Conservation (phyloP, 805 yeast genomes). For the Lachancea dasiensis region DNA sequence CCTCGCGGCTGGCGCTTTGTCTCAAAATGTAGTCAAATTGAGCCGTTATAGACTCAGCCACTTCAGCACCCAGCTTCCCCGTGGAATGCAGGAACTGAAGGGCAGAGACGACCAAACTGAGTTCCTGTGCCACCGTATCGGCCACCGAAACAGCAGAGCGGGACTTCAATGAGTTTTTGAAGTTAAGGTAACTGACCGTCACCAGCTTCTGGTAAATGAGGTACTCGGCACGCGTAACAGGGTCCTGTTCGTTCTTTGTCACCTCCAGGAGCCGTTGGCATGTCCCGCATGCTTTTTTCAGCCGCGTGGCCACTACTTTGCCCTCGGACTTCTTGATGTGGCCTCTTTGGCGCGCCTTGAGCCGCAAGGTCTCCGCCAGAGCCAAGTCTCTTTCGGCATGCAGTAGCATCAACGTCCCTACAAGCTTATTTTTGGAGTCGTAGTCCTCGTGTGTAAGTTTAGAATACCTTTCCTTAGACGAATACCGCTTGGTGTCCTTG, state of each 20-base stretch:
- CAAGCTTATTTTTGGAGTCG: slow-evolving; percentile 40
- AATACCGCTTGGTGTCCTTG: slow-evolving; percentile 60
- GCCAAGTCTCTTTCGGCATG: slow-evolving; percentile 67
- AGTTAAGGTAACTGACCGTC: slow-evolving; percentile 37
- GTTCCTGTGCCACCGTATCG: slow-evolving; percentile 16
- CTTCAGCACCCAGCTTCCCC: slow-evolving; percentile 14
- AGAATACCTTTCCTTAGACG: slow-evolving; percentile 41
- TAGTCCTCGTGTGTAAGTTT: slow-evolving; percentile 46
- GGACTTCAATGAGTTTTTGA: slow-evolving; percentile 24
- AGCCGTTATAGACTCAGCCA: slow-evolving; percentile 20
- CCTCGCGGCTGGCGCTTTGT: slow-evolving; percentile 23
- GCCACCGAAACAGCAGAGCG: slow-evolving; percentile 14
- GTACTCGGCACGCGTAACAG: slow-evolving; percentile 33
- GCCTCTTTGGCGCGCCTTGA: slow-evolving; percentile 26
- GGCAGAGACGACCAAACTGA: slow-evolving; percentile 26
- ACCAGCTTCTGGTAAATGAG: slow-evolving; percentile 43
- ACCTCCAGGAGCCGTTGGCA: slow-evolving; percentile 40
- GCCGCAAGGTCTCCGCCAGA: slow-evolving; percentile 25
- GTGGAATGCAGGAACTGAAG: slow-evolving; percentile 16
- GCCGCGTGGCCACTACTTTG: slow-evolving; percentile 54
- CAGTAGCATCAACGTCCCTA: slow-evolving; percentile 54
- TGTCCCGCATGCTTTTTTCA: slow-evolving; percentile 53
- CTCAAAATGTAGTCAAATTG: slow-evolving; percentile 28
- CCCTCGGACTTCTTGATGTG: slow-evolving; percentile 30
- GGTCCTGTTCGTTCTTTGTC: slow-evolving; percentile 36